phyloP scores from a whole-genome alignment of 495 filamentous ascomycete genomes.

The Talaromyces nanjingensis region DNA sequence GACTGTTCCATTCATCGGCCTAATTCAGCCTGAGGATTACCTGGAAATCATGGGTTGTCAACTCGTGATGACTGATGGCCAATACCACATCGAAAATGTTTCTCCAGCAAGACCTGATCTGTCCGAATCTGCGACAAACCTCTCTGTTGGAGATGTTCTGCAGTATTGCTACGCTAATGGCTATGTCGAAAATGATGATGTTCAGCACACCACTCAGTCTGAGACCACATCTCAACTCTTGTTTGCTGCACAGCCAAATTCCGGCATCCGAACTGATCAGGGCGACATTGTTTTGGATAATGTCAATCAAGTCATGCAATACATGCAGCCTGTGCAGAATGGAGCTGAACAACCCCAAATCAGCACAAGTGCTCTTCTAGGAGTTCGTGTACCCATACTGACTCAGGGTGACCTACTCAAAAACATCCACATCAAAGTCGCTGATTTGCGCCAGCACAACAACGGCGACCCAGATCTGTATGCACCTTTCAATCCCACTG shows the following conservation, averaged over 20 bases:
- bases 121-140: slow-evolving; percentile 18
- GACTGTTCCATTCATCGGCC: slow-evolving; percentile 28
- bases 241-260: slow-evolving; percentile 15
- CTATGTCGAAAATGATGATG: slow-evolving; percentile 13
- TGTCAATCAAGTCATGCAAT: neutral
- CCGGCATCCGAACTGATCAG: slow-evolving; percentile 5
- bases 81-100: slow-evolving; percentile 8
- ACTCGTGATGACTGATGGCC: slow-evolving; percentile 12
- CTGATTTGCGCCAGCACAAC: neutral
- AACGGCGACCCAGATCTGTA: slow-evolving; percentile 5
- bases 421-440: neutral
- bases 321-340: neutral
- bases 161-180: slow-evolving; percentile 22
- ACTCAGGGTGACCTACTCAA: slow-evolving; percentile 2
- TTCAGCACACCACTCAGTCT: neutral
- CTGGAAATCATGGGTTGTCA: slow-evolving; percentile 34
- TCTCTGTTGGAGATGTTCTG: slow-evolving; percentile 30
- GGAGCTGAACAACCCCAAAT: neutral
- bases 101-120: slow-evolving; percentile 10
- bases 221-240: slow-evolving; percentile 9
- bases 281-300: neutral
- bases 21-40: slow-evolving; percentile 30
- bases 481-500: slow-evolving; percentile 8
- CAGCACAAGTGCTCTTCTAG: neutral
- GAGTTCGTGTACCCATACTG: neutral